Percentiles rank a stretch among this genome's conserved stretches.
Evolutionary conservation across 176 grass and related monocot species (phyloP).

Genomic region (bread wheat (Triticum aestivum)): IWGSC_CS_RefSeq_v2.1 NC_057812.1:257089434-257089933

Average conservation of each 20-base stretch:
- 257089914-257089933: neutral
- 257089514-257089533: constrained; percentile 1
- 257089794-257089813: neutral
- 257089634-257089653: neutral
- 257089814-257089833: neutral
- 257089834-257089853: neutral
- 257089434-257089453: neutral
- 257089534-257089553: constrained; percentile 37
- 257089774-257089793: neutral
- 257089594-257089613: constrained; percentile 76
- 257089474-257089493: neutral
- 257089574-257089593: constrained; percentile 95
- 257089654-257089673: neutral
- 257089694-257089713: neutral
- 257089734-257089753: neutral
- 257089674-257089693: neutral
- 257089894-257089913: neutral
- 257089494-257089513: neutral
- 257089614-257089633: constrained; percentile 65
- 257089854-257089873: neutral
- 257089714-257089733: neutral
- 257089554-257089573: constrained; percentile 83
- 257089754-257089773: neutral
- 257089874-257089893: neutral
- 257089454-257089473: neutral